Conservation (phyloP, 1,139 yeast species). For the Sporopachydermia cereana region DNA sequence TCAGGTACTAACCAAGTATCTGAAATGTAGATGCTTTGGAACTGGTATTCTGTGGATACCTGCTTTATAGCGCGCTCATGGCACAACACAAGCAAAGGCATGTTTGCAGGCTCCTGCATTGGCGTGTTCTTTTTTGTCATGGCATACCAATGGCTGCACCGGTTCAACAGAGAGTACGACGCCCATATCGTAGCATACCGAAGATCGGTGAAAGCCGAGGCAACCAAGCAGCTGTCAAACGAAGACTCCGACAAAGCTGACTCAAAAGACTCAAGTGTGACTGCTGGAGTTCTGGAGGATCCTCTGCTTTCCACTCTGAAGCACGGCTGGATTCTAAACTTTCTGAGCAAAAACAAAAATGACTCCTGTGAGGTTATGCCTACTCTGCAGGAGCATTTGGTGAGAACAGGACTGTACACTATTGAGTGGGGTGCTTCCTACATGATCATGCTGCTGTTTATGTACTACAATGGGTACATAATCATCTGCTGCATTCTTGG, state of each 20-base stretch:
- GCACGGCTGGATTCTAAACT: slow-evolving; percentile 30
- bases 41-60: slow-evolving; percentile 48
- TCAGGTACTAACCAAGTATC: too few species aligned
- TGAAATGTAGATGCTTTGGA: slow-evolving; percentile 34
- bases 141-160: slow-evolving; percentile 44
- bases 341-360: slow-evolving; percentile 10
- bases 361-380: slow-evolving; percentile 24
- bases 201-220: neutral
- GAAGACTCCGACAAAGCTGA: neutral
- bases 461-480: slow-evolving; percentile 64
- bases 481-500: slow-evolving; percentile 53
- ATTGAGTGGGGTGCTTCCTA: slow-evolving; percentile 54
- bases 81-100: slow-evolving; percentile 49
- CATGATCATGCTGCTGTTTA: slow-evolving; percentile 55
- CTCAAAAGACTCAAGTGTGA: neutral
- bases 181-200: slow-evolving; percentile 21
- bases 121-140: slow-evolving; percentile 50
- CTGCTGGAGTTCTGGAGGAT: slow-evolving; percentile 7
- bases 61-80: slow-evolving; percentile 55
- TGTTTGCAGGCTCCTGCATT: slow-evolving; percentile 61
- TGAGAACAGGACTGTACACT: slow-evolving; percentile 38
- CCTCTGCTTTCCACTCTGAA: slow-evolving; percentile 27
- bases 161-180: slow-evolving; percentile 47
- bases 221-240: neutral
- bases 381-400: slow-evolving; percentile 34